Evolutionary conservation across 2,329 filamentous ascomycete genomes (phyloP), one percentile per base, ranked within the genome.

Genomic region (Parafenestella ontariensis): DNA sequence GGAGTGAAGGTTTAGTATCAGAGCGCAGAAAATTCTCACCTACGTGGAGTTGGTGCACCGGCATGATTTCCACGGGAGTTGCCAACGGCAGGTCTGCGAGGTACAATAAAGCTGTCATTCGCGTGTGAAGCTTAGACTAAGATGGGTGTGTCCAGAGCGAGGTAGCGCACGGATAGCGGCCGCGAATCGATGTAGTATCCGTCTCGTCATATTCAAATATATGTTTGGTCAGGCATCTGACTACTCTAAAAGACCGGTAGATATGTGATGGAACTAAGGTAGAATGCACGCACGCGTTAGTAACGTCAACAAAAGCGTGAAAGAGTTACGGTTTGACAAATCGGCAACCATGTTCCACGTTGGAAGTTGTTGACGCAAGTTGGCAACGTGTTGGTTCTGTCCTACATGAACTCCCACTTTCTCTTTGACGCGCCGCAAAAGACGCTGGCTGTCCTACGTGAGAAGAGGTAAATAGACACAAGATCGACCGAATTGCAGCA

Each of bases 91-190:
- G 13, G 28, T 24, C 21, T 21, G n/a, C 40, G 26, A 44, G 29
- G n/a, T 36, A 48, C 24, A 24, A 28, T 20, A 18, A 29, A 51
- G 29, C 52, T 54, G 58, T 56, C 55, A 54, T 43, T 54, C 49
- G 52, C 58, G 52, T 61, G 54, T 33, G 39, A 49, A 33, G 20
- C 21, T 33, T 10, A 18, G 20, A n/a, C 24, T 36, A 21, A 15
- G 9, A 31, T 33, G 41, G 31, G 10, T 52, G 40, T 49, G 20
- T 10, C 24, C 3, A 8, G 13, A n/a, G 26, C 18, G 7, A 21
- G 26, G 28, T 37, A n/a, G n/a, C 15, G n/a, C 17, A 23, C 40
- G 48, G 44, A 31, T 36, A 41, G 43, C 31, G 26, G 29, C 37
- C 45, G 10, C 18, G 10, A 23, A 13, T 40, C 31, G 15, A 47